Evolutionary conservation across 2,329 filamentous ascomycete species (phyloP), one percentile per base, ranked within the genome.

Genomic region (Colletotrichum neosansevieriae): DNA sequence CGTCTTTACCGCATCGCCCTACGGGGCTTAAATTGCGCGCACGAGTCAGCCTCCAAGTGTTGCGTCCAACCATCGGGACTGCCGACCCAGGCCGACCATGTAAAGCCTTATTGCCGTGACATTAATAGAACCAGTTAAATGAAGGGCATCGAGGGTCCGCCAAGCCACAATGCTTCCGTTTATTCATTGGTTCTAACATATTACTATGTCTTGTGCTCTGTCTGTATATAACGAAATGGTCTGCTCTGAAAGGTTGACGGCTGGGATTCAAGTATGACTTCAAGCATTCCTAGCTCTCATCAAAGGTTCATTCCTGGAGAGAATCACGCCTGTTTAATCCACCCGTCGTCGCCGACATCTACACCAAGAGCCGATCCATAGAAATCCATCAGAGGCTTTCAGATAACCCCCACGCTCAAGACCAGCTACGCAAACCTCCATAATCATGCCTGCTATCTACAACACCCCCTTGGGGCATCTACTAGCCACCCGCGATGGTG

Each of bases 71-170:
- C 12, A 13, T 60, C 58, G 45, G 58, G 32, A 50, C 17, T 6
- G 34, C 58, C 58, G 58, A 60, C 45, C 34, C n/a, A 10, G 34
- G 21, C 45, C 58, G 58, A 51, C 58, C 34, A 17, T 17, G 34
- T 32, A 24, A 38, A 51, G 34, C 44, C n/a, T 29, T 45, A 29
- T 17, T 17, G 45, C 58, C 29, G 21, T 9, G 45, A 29, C 58
- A 51, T 51, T 60, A 42, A 60, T 60, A 60, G 58, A 21, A 60
- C 24, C 32, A 12, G 17, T 60, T 60, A 60, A 51, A 60, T 51
- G 45, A 60, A 60, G 44, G 58, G 21, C 19, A 50, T 29, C 21
- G 49, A 21, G 58, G 58, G 47, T 21, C 58, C 58, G 58, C 58
- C 58, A 50, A 60, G 58, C 34, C 45, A 60, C 58, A 51, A 7